Conservation (phyloP, 2,329 filamentous ascomycete genomes). For the Microsporum audouinii region DNA sequence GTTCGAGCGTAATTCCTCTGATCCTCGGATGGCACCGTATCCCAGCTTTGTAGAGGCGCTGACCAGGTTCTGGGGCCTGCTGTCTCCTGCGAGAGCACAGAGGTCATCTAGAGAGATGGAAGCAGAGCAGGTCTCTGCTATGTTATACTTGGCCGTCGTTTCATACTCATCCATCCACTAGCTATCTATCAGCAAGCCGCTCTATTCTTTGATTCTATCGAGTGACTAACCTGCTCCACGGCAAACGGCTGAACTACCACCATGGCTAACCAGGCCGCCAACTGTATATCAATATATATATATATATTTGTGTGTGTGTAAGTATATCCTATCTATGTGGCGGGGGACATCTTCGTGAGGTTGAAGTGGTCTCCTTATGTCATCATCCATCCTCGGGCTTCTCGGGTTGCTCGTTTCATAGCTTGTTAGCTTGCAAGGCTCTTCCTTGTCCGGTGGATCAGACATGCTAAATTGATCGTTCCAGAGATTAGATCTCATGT, state of each 20-base stretch:
- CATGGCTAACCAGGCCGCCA: conserved; percentile 19
- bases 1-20: conserved; percentile 49
- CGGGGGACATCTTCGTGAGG: too few relatives aligned
- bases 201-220: background rate
- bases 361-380: too few relatives aligned
- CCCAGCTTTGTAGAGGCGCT: conserved; percentile 48
- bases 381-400: too few relatives aligned
- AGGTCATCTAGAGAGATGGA: conserved; percentile 46
- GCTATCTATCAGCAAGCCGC: background rate
- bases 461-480: too few relatives aligned
- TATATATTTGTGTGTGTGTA: too few relatives aligned
- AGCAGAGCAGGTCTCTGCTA: conserved; percentile 48
- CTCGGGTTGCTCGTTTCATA: too few relatives aligned
- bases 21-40: conserved; percentile 65
- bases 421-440: too few relatives aligned
- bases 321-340: too few relatives aligned
- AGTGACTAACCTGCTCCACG: conserved; percentile 52
- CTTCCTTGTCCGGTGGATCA: too few relatives aligned
- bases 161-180: conserved; percentile 49
- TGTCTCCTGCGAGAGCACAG: conserved; percentile 34
- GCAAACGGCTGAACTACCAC: conserved; percentile 33
- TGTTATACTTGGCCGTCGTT: conserved; percentile 43
- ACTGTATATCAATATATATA: too few relatives aligned
- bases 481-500: too few relatives aligned
- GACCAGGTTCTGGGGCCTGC: conserved; percentile 27